Percentiles rank a stretch among this genome's conserved stretches.
These are phyloP conservation scores for Phytopythium oedochilum DNA, from an alignment of 352 stramenopile species.

Conservation along the genomic window DNA sequence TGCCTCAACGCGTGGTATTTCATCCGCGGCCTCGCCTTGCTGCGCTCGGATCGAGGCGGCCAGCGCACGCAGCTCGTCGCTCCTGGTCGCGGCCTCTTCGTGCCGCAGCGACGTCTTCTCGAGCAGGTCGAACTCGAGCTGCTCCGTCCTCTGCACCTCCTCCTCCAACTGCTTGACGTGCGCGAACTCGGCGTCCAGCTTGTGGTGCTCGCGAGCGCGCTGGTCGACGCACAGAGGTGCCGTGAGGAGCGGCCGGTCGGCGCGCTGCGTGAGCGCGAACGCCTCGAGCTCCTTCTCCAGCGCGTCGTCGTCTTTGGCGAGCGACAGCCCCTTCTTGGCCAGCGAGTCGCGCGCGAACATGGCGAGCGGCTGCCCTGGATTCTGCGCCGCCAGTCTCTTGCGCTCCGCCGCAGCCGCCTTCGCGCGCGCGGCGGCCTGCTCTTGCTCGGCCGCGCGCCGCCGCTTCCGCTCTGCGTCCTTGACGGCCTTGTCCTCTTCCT, in stretches of 20 bases:
- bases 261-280: slow-evolving; percentile 36
- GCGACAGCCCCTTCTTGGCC: slow-evolving; percentile 45
- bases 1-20: slow-evolving; percentile 21
- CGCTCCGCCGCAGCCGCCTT: slow-evolving; percentile 22
- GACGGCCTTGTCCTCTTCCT: slow-evolving; percentile 37
- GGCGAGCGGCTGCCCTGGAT: slow-evolving; percentile 12
- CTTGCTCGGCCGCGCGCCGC: slow-evolving; percentile 33
- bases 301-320: slow-evolving; percentile 44
- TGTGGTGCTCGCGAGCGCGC: slow-evolving; percentile 30
- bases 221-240: slow-evolving; percentile 29
- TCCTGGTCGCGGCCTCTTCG: slow-evolving; percentile 39
- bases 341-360: slow-evolving; percentile 47
- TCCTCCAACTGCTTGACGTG: slow-evolving; percentile 61
- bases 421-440: slow-evolving; percentile 44
- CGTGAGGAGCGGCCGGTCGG: slow-evolving; percentile 46
- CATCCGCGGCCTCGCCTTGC: slow-evolving; percentile 22
- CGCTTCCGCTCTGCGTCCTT: slow-evolving; percentile 43
- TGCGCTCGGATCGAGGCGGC: slow-evolving; percentile 27
- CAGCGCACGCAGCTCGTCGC: slow-evolving; percentile 24
- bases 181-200: slow-evolving; percentile 48
- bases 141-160: slow-evolving; percentile 38
- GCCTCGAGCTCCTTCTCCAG: slow-evolving; percentile 53
- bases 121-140: slow-evolving; percentile 59
- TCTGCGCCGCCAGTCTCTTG: slow-evolving; percentile 6
- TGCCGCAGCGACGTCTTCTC: slow-evolving; percentile 55